phyloP scores from a whole-genome alignment of 176 grass and related monocot species.

The Ampelocalamus luodianensis region DNA sequence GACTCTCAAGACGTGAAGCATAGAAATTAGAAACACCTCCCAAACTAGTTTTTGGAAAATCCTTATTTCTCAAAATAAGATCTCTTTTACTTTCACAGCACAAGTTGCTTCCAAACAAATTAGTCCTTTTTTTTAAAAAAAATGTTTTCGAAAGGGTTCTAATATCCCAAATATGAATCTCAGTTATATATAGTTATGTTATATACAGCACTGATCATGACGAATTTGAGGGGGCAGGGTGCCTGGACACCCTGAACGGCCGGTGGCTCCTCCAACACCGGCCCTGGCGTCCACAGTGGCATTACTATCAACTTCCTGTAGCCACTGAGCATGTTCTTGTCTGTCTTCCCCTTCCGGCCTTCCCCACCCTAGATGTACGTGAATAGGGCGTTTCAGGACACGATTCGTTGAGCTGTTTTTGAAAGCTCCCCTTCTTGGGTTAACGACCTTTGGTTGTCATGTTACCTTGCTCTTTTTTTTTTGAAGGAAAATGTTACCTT shows the following conservation, averaged over 20 bases:
- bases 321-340: slow-evolving; percentile 35
- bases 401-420: slow-evolving; percentile 38
- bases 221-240: neutral
- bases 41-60: too few relatives aligned
- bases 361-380: neutral
- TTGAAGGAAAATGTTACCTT: too few relatives aligned
- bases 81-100: too few relatives aligned
- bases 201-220: neutral
- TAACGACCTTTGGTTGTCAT: slow-evolving; percentile 25
- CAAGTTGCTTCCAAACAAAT: too few relatives aligned
- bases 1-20: neutral
- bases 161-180: too few relatives aligned
- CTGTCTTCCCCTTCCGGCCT: neutral
- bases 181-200: too few relatives aligned
- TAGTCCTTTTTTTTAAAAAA: too few relatives aligned
- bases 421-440: neutral
- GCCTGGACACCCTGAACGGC: slow-evolving; percentile 22
- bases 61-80: too few relatives aligned
- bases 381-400: neutral
- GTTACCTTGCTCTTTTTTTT: slow-evolving; percentile 29
- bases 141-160: too few relatives aligned
- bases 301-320: slow-evolving; percentile 54
- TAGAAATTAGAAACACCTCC: neutral
- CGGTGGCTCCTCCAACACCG: neutral
- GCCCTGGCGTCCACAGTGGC: slow-evolving; percentile 23